Base-by-base conservation (phyloP, 192 early-diverging fungal species). In the Coemansia sp. region DNA sequence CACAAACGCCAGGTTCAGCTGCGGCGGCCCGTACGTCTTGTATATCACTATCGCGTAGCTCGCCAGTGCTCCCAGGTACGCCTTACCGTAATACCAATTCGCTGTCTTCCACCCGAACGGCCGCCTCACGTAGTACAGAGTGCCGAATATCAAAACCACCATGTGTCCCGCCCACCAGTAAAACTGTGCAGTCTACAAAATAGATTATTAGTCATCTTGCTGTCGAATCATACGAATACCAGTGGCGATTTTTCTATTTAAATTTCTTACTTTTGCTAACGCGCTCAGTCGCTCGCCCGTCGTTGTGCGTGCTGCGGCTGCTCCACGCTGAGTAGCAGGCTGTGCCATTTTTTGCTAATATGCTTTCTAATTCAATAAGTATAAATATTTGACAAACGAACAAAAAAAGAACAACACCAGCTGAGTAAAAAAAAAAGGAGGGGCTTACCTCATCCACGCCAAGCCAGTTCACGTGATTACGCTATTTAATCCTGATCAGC, bases 141-240 rank as follows among this genome's bases (percentile, higher is more conserved):
- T 63, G 0, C 75, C 80, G 6, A 50, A 82, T 50, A 67, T 27
- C 36, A 82, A 72, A 48, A 82, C 65, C 31, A 72, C 39, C 11
- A 77, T 60, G 59, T 82, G 80, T 21, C 80, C 80, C 2, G 72
- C 41, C 80, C 80, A 82, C 80, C 80, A 82, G 75, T 82, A 82
- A 37, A 82, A 82, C 69, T 82, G 75, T 29, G 75, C 80, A 23
- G 71, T 76, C 75, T 76, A 74, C 32, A 61, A 14, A 8, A 39
- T 15, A 38, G n/a, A 14, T 17, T 57, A 23, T 62, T 62, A 63
- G 42, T 31, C 27, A 27, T 63, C 25, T 63, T 8, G 59, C n/a
- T n/a, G n/a, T n/a, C n/a, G n/a, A n/a, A n/a, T n/a, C n/a, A n/a
- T n/a, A n/a, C n/a, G n/a, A n/a, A n/a, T n/a, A n/a, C n/a, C n/a